Conservation (phyloP, 164 flowering plant genomes). For the Houttuynia cordata region DNA sequence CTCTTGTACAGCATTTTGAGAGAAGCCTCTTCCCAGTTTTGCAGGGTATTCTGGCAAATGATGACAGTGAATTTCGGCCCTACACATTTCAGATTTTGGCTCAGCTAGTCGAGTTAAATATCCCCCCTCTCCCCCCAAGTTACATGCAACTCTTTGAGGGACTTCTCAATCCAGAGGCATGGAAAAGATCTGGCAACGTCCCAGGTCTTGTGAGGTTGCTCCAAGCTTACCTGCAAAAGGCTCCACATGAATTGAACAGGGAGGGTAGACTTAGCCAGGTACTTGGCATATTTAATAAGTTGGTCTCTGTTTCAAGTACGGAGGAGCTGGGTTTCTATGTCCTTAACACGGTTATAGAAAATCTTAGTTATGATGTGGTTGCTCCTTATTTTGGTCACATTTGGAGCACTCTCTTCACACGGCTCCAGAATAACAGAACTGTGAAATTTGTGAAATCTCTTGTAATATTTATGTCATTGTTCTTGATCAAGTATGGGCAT, state of each 20-base stretch:
- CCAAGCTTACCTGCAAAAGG: conserved; percentile 83
- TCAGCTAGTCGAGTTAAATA: conserved; percentile 78
- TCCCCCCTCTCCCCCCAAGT: conserved; percentile 49
- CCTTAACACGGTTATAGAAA: conserved; percentile 77
- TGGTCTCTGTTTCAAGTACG: conserved; percentile 46
- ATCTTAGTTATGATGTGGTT: conserved; percentile 63
- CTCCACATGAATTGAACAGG: conserved; percentile 63
- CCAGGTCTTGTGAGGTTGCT: conserved; percentile 92
- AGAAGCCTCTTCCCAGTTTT: conserved; percentile 56
- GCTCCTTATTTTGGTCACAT: conserved; percentile 42
- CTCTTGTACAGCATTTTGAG: conserved; percentile 62
- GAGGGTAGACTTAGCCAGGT: conserved; percentile 53
- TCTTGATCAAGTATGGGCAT: conserved; percentile 71
- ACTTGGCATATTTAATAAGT: conserved; percentile 68
- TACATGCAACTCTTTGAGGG: conserved; percentile 71
- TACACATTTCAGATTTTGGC: conserved; percentile 89
- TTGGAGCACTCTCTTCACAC: conserved; percentile 48
- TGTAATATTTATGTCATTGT: conserved; percentile 76
- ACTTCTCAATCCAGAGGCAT: conserved; percentile 57
- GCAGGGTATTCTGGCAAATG: conserved; percentile 50
- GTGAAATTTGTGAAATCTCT: conserved; percentile 61
- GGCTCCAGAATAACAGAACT: conserved; percentile 39
- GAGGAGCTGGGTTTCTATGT: conserved; percentile 86
- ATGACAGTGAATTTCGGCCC: conserved; percentile 80
- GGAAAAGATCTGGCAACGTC: conserved; percentile 71